A percentile compares a stretch with the other conserved stretches of the same genome.
Conservation (phyloP, 2,329 filamentous ascomycete genomes). For the Plenodomus tracheiphilus region DNA sequence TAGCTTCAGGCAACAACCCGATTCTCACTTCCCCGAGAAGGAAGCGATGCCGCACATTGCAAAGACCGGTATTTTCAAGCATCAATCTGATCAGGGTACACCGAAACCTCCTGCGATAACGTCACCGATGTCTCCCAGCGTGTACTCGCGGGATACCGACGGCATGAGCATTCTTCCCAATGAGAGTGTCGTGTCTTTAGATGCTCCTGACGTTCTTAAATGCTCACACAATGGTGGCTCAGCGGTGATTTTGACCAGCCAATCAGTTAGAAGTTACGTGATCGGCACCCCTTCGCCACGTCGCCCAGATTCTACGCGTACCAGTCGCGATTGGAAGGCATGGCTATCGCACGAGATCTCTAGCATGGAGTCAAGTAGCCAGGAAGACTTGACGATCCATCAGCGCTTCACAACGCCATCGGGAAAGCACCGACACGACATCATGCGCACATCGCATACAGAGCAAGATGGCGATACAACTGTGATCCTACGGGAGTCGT, state of each 20-base stretch:
- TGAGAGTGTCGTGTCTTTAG: slow-evolving; percentile 39
- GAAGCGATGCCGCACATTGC: not conserved
- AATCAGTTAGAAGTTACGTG: slow-evolving; percentile 49
- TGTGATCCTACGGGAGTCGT: slow-evolving; percentile 15
- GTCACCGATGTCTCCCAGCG: slow-evolving; percentile 49
- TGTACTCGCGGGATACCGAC: slow-evolving; percentile 52
- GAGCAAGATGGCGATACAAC: slow-evolving; percentile 27
- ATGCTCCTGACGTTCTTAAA: slow-evolving; percentile 7
- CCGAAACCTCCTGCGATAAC: slow-evolving; percentile 9
- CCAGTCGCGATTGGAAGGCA: slow-evolving; percentile 51
- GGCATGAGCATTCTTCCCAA: slow-evolving; percentile 41
- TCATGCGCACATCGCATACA: slow-evolving; percentile 25
- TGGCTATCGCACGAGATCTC: slow-evolving; percentile 53
- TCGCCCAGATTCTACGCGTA: slow-evolving; percentile 26
- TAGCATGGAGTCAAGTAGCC: slow-evolving; percentile 35
- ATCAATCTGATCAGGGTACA: not conserved
- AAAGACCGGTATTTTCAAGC: not conserved
- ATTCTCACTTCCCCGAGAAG: not conserved
- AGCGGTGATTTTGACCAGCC: slow-evolving; percentile 50
- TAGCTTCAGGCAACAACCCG: slow-evolving; percentile 5
- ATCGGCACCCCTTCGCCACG: slow-evolving; percentile 37
- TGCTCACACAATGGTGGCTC: slow-evolving; percentile 31
- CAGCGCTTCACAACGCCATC: slow-evolving; percentile 21
- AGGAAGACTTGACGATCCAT: slow-evolving; percentile 34
- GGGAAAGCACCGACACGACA: slow-evolving; percentile 19